phyloP scores from a whole-genome alignment of 495 filamentous ascomycete genomes.

The Penicillium simplicissimum region DNA sequence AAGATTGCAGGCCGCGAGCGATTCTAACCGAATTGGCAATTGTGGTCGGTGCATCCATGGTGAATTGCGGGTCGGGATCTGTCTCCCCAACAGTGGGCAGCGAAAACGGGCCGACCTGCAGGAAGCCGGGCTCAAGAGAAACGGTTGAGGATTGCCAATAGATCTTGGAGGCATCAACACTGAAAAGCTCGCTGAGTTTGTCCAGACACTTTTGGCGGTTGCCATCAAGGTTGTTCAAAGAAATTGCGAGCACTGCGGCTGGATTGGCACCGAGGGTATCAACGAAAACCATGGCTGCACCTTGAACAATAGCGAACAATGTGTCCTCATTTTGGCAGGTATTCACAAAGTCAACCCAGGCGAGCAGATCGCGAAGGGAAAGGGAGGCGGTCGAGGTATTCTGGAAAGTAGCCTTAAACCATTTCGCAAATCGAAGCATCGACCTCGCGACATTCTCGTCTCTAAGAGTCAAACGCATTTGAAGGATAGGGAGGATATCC shows the following conservation, averaged over 20 bases:
- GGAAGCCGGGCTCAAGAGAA: constrained; percentile 43
- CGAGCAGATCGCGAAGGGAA: constrained; percentile 85
- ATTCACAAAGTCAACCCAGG: constrained; percentile 95
- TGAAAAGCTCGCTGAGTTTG: constrained; percentile 67
- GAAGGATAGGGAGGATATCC: constrained; percentile 85
- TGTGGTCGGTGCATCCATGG: constrained; percentile 85
- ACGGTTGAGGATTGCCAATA: constrained; percentile 60
- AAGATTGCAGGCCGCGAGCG: constrained; percentile 81
- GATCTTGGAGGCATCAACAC: constrained; percentile 57
- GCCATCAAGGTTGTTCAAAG: constrained; percentile 53
- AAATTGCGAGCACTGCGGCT: constrained; percentile 73
- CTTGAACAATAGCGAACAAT: constrained; percentile 69
- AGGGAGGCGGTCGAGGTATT: constrained; percentile 69
- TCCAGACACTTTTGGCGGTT: constrained; percentile 73
- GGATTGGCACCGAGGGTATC: constrained; percentile 95
- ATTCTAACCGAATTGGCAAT: constrained; percentile 87
- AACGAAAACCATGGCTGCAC: constrained; percentile 92
- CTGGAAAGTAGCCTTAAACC: constrained; percentile 82
- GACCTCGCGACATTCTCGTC: constrained; percentile 39
- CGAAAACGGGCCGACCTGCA: constrained; percentile 73
- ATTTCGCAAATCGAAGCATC: constrained; percentile 85
- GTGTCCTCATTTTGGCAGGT: constrained; percentile 50
- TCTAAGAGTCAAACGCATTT: constrained; percentile 68
- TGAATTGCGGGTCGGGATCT: constrained; percentile 62
- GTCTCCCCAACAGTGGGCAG: constrained; percentile 53